phyloP scores from a whole-genome alignment of 2,329 filamentous ascomycete species.

The Botrytis medusae region DNA sequence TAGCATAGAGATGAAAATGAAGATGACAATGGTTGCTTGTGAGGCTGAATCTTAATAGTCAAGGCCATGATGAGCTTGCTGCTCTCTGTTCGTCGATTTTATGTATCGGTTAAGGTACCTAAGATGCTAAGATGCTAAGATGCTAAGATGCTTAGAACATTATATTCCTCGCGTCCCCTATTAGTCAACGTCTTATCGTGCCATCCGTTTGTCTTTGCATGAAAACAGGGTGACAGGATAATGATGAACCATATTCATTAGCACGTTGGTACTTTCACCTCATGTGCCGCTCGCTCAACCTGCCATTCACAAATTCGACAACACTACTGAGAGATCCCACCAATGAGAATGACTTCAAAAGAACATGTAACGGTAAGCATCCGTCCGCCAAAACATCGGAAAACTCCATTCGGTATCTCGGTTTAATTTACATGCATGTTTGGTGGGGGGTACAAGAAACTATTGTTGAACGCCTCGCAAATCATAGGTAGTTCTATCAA shows the following conservation, averaged over 20 bases:
- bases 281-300: background rate
- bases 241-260: background rate
- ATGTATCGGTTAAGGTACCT: no score
- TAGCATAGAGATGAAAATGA: background rate
- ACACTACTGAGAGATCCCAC: background rate
- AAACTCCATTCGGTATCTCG: background rate
- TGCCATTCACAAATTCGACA: background rate
- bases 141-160: background rate
- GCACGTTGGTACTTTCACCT: background rate
- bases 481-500: background rate
- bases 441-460: background rate
- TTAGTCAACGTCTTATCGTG: background rate
- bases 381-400: conserved; percentile 1
- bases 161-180: background rate
- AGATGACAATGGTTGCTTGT: background rate
- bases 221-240: background rate
- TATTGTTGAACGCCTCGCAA: conserved; percentile 2
- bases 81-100: background rate
- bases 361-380: background rate
- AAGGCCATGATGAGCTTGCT: no score
- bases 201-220: background rate
- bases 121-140: background rate
- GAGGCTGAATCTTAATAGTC: background rate
- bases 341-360: background rate
- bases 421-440: background rate